Evolutionary conservation across 306 rosid genomes (phyloP).

Genomic region (Fragaria iinumae): DNA sequence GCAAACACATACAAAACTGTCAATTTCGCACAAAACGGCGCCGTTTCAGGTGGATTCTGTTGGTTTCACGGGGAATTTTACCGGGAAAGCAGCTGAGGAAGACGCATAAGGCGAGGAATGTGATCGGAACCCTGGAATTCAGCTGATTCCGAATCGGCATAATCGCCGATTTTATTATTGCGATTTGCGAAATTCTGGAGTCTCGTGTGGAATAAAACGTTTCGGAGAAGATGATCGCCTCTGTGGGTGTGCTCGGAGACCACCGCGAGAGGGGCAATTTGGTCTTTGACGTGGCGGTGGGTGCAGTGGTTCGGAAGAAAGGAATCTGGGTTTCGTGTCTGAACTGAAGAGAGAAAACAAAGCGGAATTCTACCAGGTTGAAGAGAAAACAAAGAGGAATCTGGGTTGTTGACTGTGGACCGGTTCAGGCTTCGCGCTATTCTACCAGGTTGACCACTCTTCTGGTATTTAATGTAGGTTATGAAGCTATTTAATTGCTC

Average conservation of each 20-base stretch:
- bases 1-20: background rate
- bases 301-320: too few relatives aligned
- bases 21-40: background rate
- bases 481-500: background rate
- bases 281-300: constrained; percentile 10
- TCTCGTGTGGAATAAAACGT: background rate
- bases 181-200: background rate
- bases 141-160: constrained; percentile 44
- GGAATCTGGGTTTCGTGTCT: constrained; percentile 5
- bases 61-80: constrained; percentile 12
- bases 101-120: constrained; percentile 29
- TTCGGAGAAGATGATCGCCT: background rate
- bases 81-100: constrained; percentile 55
- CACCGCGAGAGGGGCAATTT: constrained; percentile 9
- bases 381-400: background rate
- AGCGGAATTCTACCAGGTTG: background rate
- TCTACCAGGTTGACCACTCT: background rate
- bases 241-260: background rate
- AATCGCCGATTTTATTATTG: constrained; percentile 19
- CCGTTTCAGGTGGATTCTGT: background rate
- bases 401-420: constrained; percentile 12
- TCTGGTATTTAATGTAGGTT: background rate
- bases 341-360: background rate
- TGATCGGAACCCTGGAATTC: constrained; percentile 28
- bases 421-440: constrained; percentile 22